Base-by-base conservation (phyloP, 352 stramenopile species). In the Phytophthora pistaciae region DNA sequence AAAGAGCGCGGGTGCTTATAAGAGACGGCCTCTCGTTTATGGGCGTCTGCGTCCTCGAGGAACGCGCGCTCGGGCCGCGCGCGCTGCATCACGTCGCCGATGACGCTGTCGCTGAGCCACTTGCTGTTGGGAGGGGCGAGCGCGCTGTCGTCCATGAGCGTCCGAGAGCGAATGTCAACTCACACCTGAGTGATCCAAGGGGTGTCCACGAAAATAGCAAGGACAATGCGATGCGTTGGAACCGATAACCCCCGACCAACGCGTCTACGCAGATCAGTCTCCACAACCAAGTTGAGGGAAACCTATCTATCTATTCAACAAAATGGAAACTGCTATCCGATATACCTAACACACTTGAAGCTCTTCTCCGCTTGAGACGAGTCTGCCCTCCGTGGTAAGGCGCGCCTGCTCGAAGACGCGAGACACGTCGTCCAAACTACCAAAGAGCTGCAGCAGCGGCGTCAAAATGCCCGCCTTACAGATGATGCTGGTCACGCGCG, bases 401-500 rank as follows among this genome's bases (percentile, higher is more conserved):
- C 44, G 44, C 29, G 56, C 56, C 14, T 50, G 6, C 14, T 36
- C n/a, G 27, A 56, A 56, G 4, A 57, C 44, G 20, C 16, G 48
- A 48, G 58, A 33, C 10, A 64, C 58, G 10, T 46, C 44, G 9
- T 56, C 27, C 16, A 64, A 20, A 27, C 29, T 50, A 6, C 58
- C 58, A 21, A 64, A 25, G 8, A 64, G 16, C 14, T 16, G 6
- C 8, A 64, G 16, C 42, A 64, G 25, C 4, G 58, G 27, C 18
- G 58, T 56, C 44, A 64, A 33, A 53, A 64, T 56, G 16, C 57
- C 58, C 16, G 29, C 58, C 18, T 23, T 64, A 18, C 42, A 56
- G 10, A 31, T 18, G 7, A 64, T n/a, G 2, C 58, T 56, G 14
- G 50, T 25, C n/a, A 64, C 42, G 23, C 58, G 44, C 1, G 44